These are phyloP conservation scores for Diaporthe amygdali DNA, from an alignment of 2,329 filamentous ascomycete species.

Conservation along the genomic window DNA sequence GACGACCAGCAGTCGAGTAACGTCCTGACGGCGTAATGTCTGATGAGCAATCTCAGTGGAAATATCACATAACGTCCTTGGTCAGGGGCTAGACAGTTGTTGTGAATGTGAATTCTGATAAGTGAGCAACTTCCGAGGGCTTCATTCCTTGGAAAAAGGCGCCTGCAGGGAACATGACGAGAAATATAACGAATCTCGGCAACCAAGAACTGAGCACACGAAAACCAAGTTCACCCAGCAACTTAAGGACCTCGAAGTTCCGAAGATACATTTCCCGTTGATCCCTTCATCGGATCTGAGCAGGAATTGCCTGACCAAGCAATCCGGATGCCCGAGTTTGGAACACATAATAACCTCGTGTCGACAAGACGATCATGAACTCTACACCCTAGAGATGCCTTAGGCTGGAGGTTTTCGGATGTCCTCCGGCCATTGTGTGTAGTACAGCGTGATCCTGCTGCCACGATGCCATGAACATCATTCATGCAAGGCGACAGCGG, in stretches of 20 bases:
- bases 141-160: too few relatives aligned
- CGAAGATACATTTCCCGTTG: neutral
- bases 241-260: neutral
- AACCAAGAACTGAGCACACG: neutral
- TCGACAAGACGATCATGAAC: neutral
- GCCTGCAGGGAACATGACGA: neutral
- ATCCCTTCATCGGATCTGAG: neutral
- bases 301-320: too few relatives aligned
- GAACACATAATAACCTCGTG: neutral
- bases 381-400: neutral
- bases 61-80: neutral
- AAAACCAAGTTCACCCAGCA: neutral
- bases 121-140: neutral
- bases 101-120: neutral
- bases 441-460: neutral
- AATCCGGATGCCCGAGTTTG: neutral
- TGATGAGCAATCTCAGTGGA: too few relatives aligned
- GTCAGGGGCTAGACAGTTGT: too few relatives aligned
- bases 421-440: neutral
- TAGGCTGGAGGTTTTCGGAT: neutral
- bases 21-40: neutral
- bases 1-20: neutral
- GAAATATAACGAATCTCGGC: neutral
- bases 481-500: neutral
- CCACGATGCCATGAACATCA: neutral